Evolutionary conservation across 2,329 filamentous ascomycete species (phyloP).

Genomic region (Incumbomyces delicatus): DNA sequence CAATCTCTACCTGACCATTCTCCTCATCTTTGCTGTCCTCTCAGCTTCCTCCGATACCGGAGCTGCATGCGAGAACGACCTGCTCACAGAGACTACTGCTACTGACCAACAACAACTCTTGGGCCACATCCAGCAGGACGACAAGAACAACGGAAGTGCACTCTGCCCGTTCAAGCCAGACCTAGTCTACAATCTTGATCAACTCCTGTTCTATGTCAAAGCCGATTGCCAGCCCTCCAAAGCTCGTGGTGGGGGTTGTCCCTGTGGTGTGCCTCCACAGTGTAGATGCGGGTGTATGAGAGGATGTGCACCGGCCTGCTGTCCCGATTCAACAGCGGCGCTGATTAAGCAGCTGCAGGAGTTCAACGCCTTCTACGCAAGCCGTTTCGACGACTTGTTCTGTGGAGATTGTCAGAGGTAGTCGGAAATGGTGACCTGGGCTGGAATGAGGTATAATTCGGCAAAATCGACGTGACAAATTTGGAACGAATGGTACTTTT

Average conservation of each 20-base stretch:
- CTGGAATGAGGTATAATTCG: too few species aligned
- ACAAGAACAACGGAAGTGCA: neutral
- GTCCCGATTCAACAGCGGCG: neutral
- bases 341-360: neutral
- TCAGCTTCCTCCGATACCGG: too few species aligned
- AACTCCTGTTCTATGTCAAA: neutral
- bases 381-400: neutral
- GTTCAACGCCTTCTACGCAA: neutral
- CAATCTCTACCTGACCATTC: too few species aligned
- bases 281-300: neutral
- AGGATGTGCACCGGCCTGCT: neutral
- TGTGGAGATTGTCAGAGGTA: neutral
- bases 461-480: too few species aligned
- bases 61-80: too few species aligned
- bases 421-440: neutral
- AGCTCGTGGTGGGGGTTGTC: neutral
- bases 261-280: neutral
- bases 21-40: too few species aligned
- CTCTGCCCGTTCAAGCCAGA: neutral
- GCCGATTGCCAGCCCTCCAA: neutral
- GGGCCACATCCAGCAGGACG: too few species aligned
- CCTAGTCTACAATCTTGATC: slow-evolving; percentile 1
- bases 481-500: neutral
- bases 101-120: too few species aligned
- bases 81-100: too few species aligned